phyloP scores from a whole-genome alignment of 106 monocot genomes.

The Apostasia ramifera region DNA sequence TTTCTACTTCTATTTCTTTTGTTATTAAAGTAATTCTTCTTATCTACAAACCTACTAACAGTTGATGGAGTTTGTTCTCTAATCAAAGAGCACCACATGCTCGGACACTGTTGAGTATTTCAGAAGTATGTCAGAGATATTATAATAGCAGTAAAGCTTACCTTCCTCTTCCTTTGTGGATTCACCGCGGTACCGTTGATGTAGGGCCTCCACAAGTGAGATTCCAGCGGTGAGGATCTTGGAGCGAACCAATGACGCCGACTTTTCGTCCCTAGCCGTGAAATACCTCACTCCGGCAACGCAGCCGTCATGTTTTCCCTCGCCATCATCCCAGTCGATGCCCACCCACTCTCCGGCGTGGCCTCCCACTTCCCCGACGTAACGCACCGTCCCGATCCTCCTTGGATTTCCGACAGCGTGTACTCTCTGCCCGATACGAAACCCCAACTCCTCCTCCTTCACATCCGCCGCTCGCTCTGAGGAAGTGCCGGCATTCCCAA shows the following conservation, averaged over 20 bases:
- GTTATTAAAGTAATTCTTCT: too few species aligned
- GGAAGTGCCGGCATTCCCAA: background rate
- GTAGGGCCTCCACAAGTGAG: conserved; percentile 49
- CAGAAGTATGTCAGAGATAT: too few species aligned
- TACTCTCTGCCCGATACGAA: conserved; percentile 56
- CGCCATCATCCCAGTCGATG: conserved; percentile 82
- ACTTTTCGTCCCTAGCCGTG: conserved; percentile 26
- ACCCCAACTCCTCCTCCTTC: conserved; percentile 7
- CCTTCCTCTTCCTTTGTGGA: conserved; percentile 78
- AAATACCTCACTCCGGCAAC: conserved; percentile 63
- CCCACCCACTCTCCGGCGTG: conserved; percentile 67
- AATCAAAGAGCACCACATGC: too few species aligned
- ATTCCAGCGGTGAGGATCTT: conserved; percentile 53
- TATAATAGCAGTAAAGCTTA: conserved; percentile 1
- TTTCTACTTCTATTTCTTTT: too few species aligned
- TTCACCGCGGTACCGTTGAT: conserved; percentile 48
- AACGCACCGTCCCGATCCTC: conserved; percentile 65
- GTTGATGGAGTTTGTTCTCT: too few species aligned
- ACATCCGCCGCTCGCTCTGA: background rate
- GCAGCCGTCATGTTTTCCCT: conserved; percentile 81
- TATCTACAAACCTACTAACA: too few species aligned
- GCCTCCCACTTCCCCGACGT: conserved; percentile 60
- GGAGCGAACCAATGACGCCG: conserved; percentile 77
- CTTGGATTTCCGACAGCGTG: conserved; percentile 54
- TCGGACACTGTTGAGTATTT: too few species aligned